A percentile compares a stretch with the other conserved stretches of the same genome.
These are phyloP conservation scores for Aspergillus niger DNA, from an alignment of 2,329 filamentous ascomycete species.

Conservation along the genomic window DNA sequence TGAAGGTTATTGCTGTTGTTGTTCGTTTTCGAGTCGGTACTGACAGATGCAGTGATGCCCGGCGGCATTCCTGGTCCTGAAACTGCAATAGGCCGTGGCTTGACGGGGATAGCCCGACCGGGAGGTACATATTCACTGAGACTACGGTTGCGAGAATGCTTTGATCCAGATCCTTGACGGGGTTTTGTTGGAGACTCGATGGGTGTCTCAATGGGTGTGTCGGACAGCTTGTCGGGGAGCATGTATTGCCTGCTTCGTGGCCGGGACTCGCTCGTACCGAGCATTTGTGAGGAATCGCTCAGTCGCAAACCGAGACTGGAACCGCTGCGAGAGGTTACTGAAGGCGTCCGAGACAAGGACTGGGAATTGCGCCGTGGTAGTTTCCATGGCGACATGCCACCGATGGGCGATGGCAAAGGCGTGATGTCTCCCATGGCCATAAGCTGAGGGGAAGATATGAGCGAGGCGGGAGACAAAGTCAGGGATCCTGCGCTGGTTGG, in stretches of 20 bases:
- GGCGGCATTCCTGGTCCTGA: constrained; percentile 58
- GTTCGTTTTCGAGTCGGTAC: constrained; percentile 36
- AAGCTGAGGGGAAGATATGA: constrained; percentile 72
- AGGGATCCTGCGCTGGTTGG: constrained; percentile 43
- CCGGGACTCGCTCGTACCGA: constrained; percentile 33
- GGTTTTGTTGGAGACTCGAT: constrained; percentile 14
- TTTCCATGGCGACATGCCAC: constrained; percentile 39
- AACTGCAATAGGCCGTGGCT: constrained; percentile 70
- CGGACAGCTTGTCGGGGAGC: constrained; percentile 31
- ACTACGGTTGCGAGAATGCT: constrained; percentile 74
- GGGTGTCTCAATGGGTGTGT: constrained; percentile 19
- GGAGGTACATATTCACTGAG: constrained; percentile 86
- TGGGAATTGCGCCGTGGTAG: constrained; percentile 60
- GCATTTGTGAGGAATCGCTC: constrained; percentile 39
- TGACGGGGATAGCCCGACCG: constrained; percentile 62
- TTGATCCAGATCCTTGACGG: constrained; percentile 32
- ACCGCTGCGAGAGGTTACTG: constrained; percentile 41
- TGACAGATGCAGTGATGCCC: constrained; percentile 52
- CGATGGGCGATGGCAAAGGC: constrained; percentile 74
- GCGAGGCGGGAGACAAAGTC: constrained; percentile 61
- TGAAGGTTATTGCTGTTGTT: constrained; percentile 52
- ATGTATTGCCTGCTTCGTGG: constrained; percentile 45
- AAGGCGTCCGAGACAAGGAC: constrained; percentile 46
- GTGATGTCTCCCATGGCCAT: constrained; percentile 77
- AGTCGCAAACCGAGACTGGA: constrained; percentile 38